Conservation (phyloP, 352 stramenopile species). For the Pythium rhizo-oryzae region DNA sequence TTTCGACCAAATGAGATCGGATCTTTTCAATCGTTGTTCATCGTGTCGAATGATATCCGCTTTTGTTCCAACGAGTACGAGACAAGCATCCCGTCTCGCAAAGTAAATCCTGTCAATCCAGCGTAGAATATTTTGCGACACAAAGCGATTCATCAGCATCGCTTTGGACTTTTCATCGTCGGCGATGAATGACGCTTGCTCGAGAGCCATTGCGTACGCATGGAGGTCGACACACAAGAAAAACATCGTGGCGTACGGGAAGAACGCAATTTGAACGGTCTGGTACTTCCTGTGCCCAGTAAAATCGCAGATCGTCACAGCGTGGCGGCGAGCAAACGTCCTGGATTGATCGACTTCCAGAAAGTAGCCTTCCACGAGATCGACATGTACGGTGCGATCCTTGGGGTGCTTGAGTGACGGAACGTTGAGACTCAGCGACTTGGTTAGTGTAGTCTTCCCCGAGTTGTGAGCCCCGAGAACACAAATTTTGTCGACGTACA, state of each 20-base stretch:
- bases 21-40: background rate
- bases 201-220: conserved; percentile 2
- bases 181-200: background rate
- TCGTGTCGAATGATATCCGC: background rate
- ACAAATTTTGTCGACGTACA: conserved; percentile 1
- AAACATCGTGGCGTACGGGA: conserved; percentile 2
- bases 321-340: background rate
- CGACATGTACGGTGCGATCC: background rate
- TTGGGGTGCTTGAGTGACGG: background rate
- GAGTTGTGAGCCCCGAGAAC: background rate
- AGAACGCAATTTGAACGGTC: background rate
- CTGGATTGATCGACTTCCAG: background rate
- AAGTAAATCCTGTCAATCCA: conserved; percentile 9
- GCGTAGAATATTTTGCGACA: background rate
- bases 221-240: conserved; percentile 4
- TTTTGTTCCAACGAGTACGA: conserved; percentile 5
- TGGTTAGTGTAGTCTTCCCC: conserved; percentile 6
- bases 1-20: background rate
- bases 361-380: conserved; percentile 3
- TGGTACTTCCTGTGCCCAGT: conserved; percentile 1
- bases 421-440: conserved; percentile 1
- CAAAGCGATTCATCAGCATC: conserved; percentile 9
- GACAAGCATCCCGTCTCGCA: background rate
- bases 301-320: conserved; percentile 5
- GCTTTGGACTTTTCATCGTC: background rate